phyloP scores from a whole-genome alignment of 75 land plant genomes.

The Pinus taeda region DNA sequence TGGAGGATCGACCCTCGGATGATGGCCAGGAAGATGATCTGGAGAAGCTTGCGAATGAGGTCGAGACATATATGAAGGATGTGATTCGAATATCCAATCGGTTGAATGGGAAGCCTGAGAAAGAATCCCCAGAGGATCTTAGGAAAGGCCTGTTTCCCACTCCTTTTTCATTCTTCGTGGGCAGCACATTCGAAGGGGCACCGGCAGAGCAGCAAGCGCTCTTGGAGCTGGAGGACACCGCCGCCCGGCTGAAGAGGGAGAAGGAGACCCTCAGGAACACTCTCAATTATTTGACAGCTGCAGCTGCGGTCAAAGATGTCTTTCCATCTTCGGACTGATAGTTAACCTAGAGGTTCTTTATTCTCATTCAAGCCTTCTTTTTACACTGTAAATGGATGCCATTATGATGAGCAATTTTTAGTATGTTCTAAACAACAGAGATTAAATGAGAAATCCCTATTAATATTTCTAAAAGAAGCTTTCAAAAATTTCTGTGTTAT shows the following conservation, averaged over 20 bases:
- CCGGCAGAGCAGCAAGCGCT: conserved; percentile 96
- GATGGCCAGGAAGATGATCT: conserved; percentile 48
- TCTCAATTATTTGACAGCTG: conserved; percentile 87
- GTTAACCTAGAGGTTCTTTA: conserved; percentile 1
- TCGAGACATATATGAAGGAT: conserved; percentile 89
- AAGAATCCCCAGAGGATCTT: conserved; percentile 66
- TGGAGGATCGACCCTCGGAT: conserved; percentile 82
- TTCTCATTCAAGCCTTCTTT: background rate
- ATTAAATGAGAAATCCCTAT: background rate
- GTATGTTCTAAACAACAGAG: background rate
- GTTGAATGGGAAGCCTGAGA: conserved; percentile 73
- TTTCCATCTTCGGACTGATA: conserved; percentile 61
- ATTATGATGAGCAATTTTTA: background rate
- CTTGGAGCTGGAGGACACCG: conserved; percentile 94
- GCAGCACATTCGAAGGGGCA: conserved; percentile 91
- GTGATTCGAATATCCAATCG: conserved; percentile 84
- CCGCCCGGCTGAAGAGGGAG: conserved; percentile 79
- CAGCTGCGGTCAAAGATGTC: conserved; percentile 92
- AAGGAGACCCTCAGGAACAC: conserved; percentile 88
- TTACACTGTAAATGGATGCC: background rate
- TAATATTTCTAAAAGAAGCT: background rate
- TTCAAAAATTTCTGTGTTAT: background rate
- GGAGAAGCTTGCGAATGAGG: conserved; percentile 75
- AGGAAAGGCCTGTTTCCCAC: conserved; percentile 83
- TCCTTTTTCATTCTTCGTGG: conserved; percentile 95